phyloP scores from a whole-genome alignment of 2,329 filamentous ascomycete genomes.

The Nannizziopsis barbatae region DNA sequence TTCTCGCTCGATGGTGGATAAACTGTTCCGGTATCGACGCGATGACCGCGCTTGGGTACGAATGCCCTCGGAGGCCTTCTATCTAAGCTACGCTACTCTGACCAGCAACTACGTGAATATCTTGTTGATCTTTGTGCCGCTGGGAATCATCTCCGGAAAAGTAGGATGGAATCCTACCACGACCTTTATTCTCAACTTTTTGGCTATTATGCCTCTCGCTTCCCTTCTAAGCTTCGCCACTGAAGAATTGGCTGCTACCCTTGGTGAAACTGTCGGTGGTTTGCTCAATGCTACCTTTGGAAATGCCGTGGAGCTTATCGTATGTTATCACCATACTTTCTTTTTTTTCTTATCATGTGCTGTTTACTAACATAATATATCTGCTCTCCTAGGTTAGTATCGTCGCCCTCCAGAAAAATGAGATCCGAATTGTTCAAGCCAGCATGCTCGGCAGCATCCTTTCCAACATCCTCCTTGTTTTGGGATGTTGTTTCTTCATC shows the following conservation, averaged over 20 bases:
- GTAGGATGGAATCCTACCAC: conserved; percentile 45
- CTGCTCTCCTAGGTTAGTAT: conserved; percentile 60
- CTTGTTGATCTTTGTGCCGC: conserved; percentile 52
- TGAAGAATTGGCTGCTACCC: conserved; percentile 49
- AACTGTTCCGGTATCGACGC: conserved; percentile 23
- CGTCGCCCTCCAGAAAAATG: conserved; percentile 69
- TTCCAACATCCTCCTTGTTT: conserved; percentile 81
- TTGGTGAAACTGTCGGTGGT: conserved; percentile 52
- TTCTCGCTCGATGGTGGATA: conserved; percentile 2
- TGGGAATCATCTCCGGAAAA: conserved; percentile 53
- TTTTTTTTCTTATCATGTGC: conserved; percentile 40
- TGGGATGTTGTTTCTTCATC: conserved; percentile 69
- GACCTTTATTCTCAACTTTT: conserved; percentile 53
- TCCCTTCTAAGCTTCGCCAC: conserved; percentile 54
- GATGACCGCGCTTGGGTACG: conserved; percentile 29
- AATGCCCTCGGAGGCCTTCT: conserved; percentile 30
- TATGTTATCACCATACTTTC: conserved; percentile 52
- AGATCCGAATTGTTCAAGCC: conserved; percentile 94
- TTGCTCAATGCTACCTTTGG: conserved; percentile 57
- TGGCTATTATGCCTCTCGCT: conserved; percentile 53
- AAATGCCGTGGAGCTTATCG: conserved; percentile 56
- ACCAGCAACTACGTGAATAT: conserved; percentile 47
- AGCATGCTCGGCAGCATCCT: conserved; percentile 95
- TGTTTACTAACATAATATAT: conserved; percentile 24
- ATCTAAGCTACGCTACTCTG: conserved; percentile 36